These are phyloP conservation scores for Penicillium psychrofluorescens DNA, from an alignment of 495 filamentous ascomycete species.

Conservation along the genomic window DNA sequence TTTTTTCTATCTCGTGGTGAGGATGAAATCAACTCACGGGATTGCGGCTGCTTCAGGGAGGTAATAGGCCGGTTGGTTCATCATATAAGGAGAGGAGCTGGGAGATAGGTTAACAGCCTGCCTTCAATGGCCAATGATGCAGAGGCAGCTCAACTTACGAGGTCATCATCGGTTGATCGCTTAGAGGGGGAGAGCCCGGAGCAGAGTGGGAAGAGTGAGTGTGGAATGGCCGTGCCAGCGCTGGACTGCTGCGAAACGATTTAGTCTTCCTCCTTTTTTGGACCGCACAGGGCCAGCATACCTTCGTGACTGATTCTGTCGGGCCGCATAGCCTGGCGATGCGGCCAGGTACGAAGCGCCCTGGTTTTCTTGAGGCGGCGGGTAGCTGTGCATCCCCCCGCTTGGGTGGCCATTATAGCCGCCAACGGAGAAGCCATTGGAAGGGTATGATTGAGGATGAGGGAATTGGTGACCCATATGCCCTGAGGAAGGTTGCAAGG, in stretches of 20 bases:
- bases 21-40: constrained; percentile 7
- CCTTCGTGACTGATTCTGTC: constrained; percentile 13
- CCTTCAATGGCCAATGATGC: not conserved
- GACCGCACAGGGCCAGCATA: not conserved
- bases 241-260: constrained; percentile 6
- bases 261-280: not conserved
- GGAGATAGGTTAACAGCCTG: not conserved
- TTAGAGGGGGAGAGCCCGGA: not conserved
- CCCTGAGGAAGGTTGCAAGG: constrained; percentile 8
- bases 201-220: constrained; percentile 8
- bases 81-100: constrained; percentile 17
- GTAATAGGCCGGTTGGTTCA: constrained; percentile 16
- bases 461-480: constrained; percentile 12
- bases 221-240: constrained; percentile 10
- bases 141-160: constrained; percentile 10
- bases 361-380: constrained; percentile 2
- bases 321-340: constrained; percentile 5
- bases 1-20: too few species aligned
- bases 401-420: constrained; percentile 7
- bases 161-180: constrained; percentile 13
- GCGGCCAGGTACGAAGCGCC: constrained; percentile 11
- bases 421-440: constrained; percentile 8
- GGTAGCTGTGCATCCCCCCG: constrained; percentile 6
- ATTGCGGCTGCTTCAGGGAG: constrained; percentile 12
- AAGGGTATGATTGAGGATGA: constrained; percentile 12